Evolutionary conservation across 441 rosid genomes (phyloP), one percentile per base, ranked within the genome.

Genomic region (Kokia cookei): DNA sequence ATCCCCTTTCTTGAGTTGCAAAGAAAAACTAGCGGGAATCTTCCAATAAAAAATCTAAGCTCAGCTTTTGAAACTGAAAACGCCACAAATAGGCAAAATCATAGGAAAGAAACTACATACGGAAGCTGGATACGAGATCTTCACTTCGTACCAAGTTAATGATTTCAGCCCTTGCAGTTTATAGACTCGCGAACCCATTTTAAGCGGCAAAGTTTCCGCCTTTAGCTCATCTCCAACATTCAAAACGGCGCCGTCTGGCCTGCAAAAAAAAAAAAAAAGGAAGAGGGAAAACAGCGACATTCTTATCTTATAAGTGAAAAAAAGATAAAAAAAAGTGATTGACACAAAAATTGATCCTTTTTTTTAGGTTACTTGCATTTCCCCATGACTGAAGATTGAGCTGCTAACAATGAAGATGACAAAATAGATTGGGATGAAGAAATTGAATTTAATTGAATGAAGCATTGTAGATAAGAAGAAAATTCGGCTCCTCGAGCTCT

Each of bases 121-220:
- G 86, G 95, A 93, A 83, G 98, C 97, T 67, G 97, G 99, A 74
- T 90, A 91, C 15, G 99, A 93, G 80, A 95, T 95, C 97, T 95
- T 95, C 88, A 93, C 96, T 95, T 93, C 94, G 61, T 93, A 93
- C 97, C 95, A 86, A 80, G 89, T 79, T 77, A 78, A 61, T 10
- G 97, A 74, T 79, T 88, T 93, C 48, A 91, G 83, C 69, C 90
- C 91, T 66, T 82, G 80, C 74, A 95, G 82, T 50, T 75, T 75
- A 69, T 93, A 96, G 57, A 86, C 69, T 61, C 88, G 80, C 75
- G 92, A 88, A 79, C 97, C 93, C 77, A 68, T 75, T 57, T 65
- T 84, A 29, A 91, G 79, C 7, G 90, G 88, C 45, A 91, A 75
- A 71, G 84, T 87, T 82, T 91, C 97, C 83, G 81, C 85, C 91